phyloP scores from a whole-genome alignment of 1,284 basidiomycete species.

The Cutaneotrichosporon sp. region DNA sequence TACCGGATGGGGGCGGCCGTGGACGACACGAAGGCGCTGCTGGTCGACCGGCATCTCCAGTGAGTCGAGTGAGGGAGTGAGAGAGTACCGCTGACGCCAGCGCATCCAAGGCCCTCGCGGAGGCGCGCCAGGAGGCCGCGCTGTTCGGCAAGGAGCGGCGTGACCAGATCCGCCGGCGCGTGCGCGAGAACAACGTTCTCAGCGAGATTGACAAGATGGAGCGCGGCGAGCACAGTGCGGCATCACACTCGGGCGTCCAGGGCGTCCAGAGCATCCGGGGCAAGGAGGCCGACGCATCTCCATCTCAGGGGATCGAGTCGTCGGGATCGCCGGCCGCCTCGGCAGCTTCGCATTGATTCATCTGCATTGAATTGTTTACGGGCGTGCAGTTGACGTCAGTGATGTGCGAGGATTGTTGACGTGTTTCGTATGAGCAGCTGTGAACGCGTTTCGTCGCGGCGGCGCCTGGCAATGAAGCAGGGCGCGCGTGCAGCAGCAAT shows the following conservation, averaged over 20 bases:
- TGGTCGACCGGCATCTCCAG: constrained; percentile 43
- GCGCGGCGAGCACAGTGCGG: constrained; percentile 21
- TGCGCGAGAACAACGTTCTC: constrained; percentile 42
- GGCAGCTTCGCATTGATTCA: not conserved
- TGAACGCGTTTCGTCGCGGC: too few species aligned
- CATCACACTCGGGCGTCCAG: not conserved
- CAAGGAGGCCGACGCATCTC: too few species aligned
- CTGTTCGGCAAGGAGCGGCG: constrained; percentile 45
- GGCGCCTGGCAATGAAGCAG: too few species aligned
- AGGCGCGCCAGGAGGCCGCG: constrained; percentile 48
- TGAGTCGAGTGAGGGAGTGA: constrained; percentile 35
- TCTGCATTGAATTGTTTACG: not conserved
- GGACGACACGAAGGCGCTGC: constrained; percentile 31
- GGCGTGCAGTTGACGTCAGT: not conserved
- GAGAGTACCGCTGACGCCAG: constrained; percentile 25
- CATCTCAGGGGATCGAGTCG: not conserved
- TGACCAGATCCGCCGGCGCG: constrained; percentile 46
- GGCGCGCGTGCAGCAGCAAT: too few species aligned
- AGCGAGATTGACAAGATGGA: constrained; percentile 44
- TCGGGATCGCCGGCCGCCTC: not conserved
- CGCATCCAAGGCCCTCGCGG: constrained; percentile 48
- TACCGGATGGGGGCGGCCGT: constrained; percentile 28
- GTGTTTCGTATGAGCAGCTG: too few species aligned
- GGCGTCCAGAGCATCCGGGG: too few species aligned
- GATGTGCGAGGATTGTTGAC: too few species aligned